Evolutionary conservation across 495 filamentous ascomycete genomes (phyloP), one percentile per base, ranked within the genome.

Genomic region (Extremus antarcticus): DNA sequence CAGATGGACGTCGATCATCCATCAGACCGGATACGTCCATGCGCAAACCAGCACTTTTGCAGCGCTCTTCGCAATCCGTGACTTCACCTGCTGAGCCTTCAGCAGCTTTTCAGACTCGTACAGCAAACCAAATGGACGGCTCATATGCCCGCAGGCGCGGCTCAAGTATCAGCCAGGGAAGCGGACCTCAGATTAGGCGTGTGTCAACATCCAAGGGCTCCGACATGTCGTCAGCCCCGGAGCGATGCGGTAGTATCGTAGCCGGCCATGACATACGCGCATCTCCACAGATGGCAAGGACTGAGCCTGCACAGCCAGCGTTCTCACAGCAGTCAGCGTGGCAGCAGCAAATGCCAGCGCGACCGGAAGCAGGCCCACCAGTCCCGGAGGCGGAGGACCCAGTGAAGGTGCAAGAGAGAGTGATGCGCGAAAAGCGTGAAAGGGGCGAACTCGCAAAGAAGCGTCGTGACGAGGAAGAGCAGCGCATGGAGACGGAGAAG

Each of bases 81-180:
- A 71, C 75, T 51, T 84, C 81, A 4, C 87, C 87, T n/a, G 86
- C 88, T 39, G 94, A 98, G 60, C 88, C 89, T 15, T 94, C 91
- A 45, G 76, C 90, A 24, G 87, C 89, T n/a, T 94, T 94, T 63
- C 91, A 95, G 63, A 88, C 85, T 9, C 78, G 88, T 45, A 78
- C 78, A 13, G 65, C 56, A 39, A 82, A 76, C 60, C 78, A 78
- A 32, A 83, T 83, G 49, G 86, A 90, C 55, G 78, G 73, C 3
- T 35, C 29, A 7, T 95, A 87, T 76, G 79, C 76, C 24, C 82
- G 90, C 53, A 81, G 88, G 45, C 83, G 94, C 45, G 84, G 85
- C 49, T 96, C 91, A n/a, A 95, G 90, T 64, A 86, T 95, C 25
- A 96, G 91, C 66, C 91, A 90, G 25, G 88, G 88, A 54, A 96